Evolutionary conservation across 257 asterid genomes (phyloP).

Genomic region (Plantago ovata): DNA sequence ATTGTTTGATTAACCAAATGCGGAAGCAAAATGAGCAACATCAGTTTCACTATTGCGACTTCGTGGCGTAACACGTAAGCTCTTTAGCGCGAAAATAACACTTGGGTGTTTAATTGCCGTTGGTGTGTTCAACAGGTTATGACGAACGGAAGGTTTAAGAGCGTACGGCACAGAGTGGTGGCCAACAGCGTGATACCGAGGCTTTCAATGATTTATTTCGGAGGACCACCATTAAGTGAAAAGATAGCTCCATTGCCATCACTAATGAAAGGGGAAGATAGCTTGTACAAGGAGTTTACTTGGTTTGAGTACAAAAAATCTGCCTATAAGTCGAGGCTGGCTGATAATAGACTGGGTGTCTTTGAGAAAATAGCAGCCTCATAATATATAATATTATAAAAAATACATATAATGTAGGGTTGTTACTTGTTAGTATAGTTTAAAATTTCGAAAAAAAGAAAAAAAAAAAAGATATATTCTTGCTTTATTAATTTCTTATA

Average conservation of each 20-base stretch:
- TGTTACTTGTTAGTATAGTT: too few relatives aligned
- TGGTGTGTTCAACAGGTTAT: constrained; percentile 37
- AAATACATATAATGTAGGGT: too few relatives aligned
- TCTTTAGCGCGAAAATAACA: constrained; percentile 2
- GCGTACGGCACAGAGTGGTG: constrained; percentile 52
- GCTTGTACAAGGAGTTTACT: constrained; percentile 64
- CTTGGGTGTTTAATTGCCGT: not conserved
- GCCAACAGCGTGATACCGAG: constrained; percentile 43
- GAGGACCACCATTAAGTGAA: constrained; percentile 66
- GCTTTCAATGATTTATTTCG: constrained; percentile 61
- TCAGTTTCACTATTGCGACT: too few relatives aligned
- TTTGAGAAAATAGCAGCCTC: constrained; percentile 55
- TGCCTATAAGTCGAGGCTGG: constrained; percentile 43
- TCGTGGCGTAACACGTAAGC: not conserved
- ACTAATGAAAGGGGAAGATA: constrained; percentile 47
- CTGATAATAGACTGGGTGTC: constrained; percentile 53
- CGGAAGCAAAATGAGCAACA: too few relatives aligned
- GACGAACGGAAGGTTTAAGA: constrained; percentile 60
- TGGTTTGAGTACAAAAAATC: constrained; percentile 65
- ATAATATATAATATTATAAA: too few relatives aligned
- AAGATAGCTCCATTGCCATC: constrained; percentile 62
- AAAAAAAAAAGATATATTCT: too few relatives aligned
- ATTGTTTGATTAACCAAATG: too few relatives aligned
- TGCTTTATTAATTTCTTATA: too few relatives aligned
- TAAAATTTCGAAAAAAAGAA: too few relatives aligned